Base-by-base conservation (phyloP, 2,329 filamentous ascomycete genomes). In the Neonectria hederae region DNA sequence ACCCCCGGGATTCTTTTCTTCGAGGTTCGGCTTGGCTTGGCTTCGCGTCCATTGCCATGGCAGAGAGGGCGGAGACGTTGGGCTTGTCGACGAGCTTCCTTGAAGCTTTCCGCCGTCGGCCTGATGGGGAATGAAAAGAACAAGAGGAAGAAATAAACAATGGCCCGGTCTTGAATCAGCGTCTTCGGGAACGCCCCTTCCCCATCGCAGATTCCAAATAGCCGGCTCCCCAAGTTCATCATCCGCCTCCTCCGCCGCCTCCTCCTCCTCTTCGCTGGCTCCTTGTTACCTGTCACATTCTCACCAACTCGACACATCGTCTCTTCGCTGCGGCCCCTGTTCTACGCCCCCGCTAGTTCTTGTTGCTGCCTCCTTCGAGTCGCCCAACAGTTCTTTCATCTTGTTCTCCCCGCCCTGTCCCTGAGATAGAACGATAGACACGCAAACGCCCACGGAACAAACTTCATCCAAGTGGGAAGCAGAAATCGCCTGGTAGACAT, bases 241-340 rank as follows among this genome's bases (percentile, higher is more conserved):
- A 28, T 22, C 28, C 2, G 24, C 45, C 7, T 14, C 26, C 28
- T 28, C 30, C 51, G 21, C 38, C 8, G n/a, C 19, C 43, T 19
- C n/a, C 8, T 38, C 14, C 35, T 38, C 17, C 35, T 38, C 35
- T 5, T 38, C 5, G 35, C 8, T n/a, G 35, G 35, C 35, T 14
- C 9, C 48, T 35, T 59, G 48, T 60, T 30, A 60, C 57, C 42
- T 54, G 51, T 60, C 57, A 54, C 42, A 54, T 60, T 60, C 51
- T 54, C 42, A 22, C 48, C 48, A 32, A 49, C 45, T 58, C 55
- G 32, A 13, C 45, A 21, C 32, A 22, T 59, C 24, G 17, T 21
- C 17, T 42, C n/a, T 13, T 38, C 6, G 35, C 35, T 14, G 14
- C n/a, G 14, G 35, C 14, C 14, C 14, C 30, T 3, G 30, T 32